Conservation (phyloP, 345 rosid genomes). For the Carallia pectinifolia region DNA sequence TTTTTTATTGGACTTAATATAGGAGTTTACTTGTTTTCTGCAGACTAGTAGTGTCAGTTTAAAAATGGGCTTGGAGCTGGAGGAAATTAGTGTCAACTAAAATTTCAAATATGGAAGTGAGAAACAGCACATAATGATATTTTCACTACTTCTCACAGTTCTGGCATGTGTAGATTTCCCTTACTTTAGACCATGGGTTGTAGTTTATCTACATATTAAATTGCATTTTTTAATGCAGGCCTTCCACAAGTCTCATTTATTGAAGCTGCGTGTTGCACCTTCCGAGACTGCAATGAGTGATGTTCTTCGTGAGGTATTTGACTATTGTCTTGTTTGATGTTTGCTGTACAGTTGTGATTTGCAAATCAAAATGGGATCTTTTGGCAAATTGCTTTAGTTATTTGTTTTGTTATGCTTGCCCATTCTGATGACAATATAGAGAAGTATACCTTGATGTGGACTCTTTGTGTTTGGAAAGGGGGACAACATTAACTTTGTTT, state of each 20-base stretch:
- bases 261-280: conserved; percentile 87
- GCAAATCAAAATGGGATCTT: too few species aligned
- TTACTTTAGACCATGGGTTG: not conserved
- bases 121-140: not conserved
- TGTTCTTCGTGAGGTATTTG: conserved; percentile 86
- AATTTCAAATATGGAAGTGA: not conserved
- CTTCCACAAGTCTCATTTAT: conserved; percentile 88
- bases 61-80: not conserved
- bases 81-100: not conserved
- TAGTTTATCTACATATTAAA: conserved; percentile 3
- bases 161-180: not conserved
- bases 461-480: too few species aligned
- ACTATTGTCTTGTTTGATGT: conserved; percentile 7
- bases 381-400: too few species aligned
- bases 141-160: too few species aligned
- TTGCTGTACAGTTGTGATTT: not conserved
- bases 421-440: too few species aligned
- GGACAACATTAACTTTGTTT: too few species aligned
- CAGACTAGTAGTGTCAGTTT: not conserved
- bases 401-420: too few species aligned
- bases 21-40: conserved; percentile 1
- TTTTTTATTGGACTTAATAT: not conserved
- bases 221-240: conserved; percentile 49
- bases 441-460: too few species aligned
- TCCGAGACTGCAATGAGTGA: conserved; percentile 99